Conservation (phyloP, 1,284 basidiomycete genomes). For the Butyriboletus appendiculatus region DNA sequence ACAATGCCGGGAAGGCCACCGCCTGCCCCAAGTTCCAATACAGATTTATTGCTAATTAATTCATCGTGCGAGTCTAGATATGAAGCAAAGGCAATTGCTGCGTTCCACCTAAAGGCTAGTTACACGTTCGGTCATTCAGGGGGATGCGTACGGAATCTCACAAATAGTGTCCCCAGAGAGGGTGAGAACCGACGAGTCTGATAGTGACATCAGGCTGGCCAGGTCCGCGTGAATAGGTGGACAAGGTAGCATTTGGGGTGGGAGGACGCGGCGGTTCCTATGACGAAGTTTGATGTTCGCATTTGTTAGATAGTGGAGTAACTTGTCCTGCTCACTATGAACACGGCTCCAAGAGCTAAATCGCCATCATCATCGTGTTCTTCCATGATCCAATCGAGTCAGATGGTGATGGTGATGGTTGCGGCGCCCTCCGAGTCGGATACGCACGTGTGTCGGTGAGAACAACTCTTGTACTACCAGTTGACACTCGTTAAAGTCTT, state of each 20-base stretch:
- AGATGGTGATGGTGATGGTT: background rate
- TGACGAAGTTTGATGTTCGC: background rate
- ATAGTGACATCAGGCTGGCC: slow-evolving; percentile 51
- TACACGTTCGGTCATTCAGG: background rate
- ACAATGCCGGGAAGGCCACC: slow-evolving; percentile 87
- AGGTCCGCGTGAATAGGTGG: slow-evolving; percentile 46
- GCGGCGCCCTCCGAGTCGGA: background rate
- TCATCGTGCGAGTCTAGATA: slow-evolving; percentile 64
- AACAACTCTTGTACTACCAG: background rate
- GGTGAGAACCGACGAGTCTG: slow-evolving; percentile 83
- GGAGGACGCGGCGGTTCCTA: slow-evolving; percentile 56
- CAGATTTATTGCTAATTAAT: slow-evolving; percentile 45
- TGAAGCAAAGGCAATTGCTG: slow-evolving; percentile 72
- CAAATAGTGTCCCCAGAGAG: slow-evolving; percentile 91
- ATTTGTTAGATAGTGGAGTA: background rate
- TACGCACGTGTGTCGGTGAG: background rate
- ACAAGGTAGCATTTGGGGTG: slow-evolving; percentile 56
- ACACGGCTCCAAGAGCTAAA: slow-evolving; percentile 37
- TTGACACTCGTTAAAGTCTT: no score
- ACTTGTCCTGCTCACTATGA: slow-evolving; percentile 34
- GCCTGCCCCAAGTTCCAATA: slow-evolving; percentile 93
- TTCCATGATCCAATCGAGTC: background rate
- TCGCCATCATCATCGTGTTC: slow-evolving; percentile 19
- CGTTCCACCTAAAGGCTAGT: slow-evolving; percentile 73
- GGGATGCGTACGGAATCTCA: slow-evolving; percentile 39